These are phyloP conservation scores for Thraustochytrium sp. DNA, from an alignment of 352 stramenopile species.

Conservation along the genomic window DNA sequence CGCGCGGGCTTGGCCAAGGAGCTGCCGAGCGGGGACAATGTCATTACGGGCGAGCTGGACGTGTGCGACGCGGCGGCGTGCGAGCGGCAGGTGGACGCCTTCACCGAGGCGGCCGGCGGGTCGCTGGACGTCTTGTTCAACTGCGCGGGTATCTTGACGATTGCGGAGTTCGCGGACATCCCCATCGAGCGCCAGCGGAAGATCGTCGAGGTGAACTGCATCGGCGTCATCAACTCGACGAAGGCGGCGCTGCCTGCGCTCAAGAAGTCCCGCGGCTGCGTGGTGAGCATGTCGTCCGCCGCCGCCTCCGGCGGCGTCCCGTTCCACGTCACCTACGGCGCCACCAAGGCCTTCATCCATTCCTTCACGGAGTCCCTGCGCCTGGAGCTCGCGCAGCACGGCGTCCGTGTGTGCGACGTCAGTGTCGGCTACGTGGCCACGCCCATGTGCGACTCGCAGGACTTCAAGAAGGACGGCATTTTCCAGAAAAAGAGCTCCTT, in stretches of 20 bases:
- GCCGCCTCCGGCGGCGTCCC: background rate
- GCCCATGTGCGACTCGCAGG: background rate
- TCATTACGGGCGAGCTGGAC: background rate
- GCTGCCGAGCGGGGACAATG: background rate
- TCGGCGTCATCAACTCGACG: background rate
- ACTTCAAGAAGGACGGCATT: background rate
- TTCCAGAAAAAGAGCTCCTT: background rate
- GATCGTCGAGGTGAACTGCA: slow-evolving; percentile 6
- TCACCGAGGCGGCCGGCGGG: background rate
- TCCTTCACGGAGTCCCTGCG: background rate
- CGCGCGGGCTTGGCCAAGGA: background rate
- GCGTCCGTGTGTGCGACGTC: background rate
- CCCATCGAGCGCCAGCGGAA: background rate
- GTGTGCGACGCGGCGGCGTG: background rate
- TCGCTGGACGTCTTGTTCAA: background rate
- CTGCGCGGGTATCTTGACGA: background rate
- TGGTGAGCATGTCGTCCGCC: background rate
- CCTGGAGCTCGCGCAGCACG: background rate
- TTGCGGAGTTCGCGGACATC: background rate
- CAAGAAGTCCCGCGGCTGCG: background rate
- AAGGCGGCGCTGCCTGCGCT: background rate
- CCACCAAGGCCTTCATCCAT: slow-evolving; percentile 8
- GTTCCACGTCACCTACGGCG: background rate
- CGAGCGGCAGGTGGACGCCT: background rate
- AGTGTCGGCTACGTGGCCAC: background rate